Conservation (phyloP, 73 alveolate genomes). For the Symbiodinium natans region DNA sequence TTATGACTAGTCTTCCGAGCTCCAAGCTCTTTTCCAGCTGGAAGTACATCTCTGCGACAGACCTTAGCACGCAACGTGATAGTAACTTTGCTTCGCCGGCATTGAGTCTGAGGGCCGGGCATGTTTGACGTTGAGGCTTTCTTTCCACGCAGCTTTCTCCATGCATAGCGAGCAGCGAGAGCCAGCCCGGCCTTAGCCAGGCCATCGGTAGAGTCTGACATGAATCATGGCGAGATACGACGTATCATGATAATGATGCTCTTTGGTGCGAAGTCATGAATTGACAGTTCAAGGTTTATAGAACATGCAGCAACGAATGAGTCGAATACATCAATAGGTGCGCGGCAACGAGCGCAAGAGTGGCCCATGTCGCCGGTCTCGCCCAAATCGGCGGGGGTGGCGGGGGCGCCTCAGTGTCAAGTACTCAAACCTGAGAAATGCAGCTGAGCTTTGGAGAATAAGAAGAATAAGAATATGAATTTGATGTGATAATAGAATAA, state of each 20-base stretch:
- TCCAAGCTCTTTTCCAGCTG: slow-evolving; percentile 66
- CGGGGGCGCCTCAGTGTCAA: slow-evolving; percentile 41
- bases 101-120: not conserved
- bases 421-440: not conserved
- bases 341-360: slow-evolving; percentile 20
- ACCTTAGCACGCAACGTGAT: slow-evolving; percentile 14
- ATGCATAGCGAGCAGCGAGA: not conserved
- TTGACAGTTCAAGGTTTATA: no score
- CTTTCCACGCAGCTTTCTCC: not conserved
- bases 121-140: not conserved
- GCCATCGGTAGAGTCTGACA: no score
- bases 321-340: no score
- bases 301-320: no score
- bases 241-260: not conserved
- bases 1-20: not conserved
- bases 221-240: not conserved
- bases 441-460: no score
- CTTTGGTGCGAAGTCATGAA: no score
- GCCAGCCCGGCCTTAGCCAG: slow-evolving; percentile 14
- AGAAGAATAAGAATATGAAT: no score
- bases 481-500: no score
- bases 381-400: slow-evolving; percentile 85
- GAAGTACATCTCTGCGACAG: slow-evolving; percentile 88
- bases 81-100: not conserved
- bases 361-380: slow-evolving; percentile 72